Evolutionary conservation across 2,329 filamentous ascomycete species (phyloP).

Genomic region (Xylaria sp.): DNA sequence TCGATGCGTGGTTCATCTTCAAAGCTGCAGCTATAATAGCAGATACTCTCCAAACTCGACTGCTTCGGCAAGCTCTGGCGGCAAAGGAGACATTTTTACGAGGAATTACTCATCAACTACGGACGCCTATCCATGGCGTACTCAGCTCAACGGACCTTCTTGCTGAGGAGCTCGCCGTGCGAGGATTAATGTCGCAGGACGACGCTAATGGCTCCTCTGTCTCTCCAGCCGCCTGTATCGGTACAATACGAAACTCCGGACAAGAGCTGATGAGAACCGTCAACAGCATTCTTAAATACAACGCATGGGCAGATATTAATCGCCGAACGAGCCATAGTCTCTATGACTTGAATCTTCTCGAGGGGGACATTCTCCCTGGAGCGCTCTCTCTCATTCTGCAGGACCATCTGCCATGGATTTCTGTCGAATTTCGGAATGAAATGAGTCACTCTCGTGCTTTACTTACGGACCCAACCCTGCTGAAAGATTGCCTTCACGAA

Average conservation of each 20-base stretch:
- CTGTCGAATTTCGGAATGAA: slow-evolving; percentile 30
- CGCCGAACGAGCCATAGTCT: slow-evolving; percentile 2
- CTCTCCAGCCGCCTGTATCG: slow-evolving; percentile 13
- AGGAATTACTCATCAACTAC: slow-evolving; percentile 31
- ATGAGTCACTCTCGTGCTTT: slow-evolving; percentile 1
- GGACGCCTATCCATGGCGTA: slow-evolving; percentile 26
- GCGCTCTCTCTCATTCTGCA: slow-evolving; percentile 9
- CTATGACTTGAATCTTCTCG: slow-evolving; percentile 24
- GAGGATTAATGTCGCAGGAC: not conserved
- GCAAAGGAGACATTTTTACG: slow-evolving; percentile 32
- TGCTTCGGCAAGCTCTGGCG: slow-evolving; percentile 20
- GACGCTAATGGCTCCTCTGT: slow-evolving; percentile 4
- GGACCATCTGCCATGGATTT: slow-evolving; percentile 19
- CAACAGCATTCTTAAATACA: slow-evolving; percentile 29
- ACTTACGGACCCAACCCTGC: slow-evolving; percentile 24
- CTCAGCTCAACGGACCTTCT: slow-evolving; percentile 25
- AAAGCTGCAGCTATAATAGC: slow-evolving; percentile 29
- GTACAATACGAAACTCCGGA: slow-evolving; percentile 23
- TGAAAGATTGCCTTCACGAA: slow-evolving; percentile 29
- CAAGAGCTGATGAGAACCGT: slow-evolving; percentile 31
- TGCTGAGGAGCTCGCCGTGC: slow-evolving; percentile 20
- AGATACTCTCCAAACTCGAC: slow-evolving; percentile 22
- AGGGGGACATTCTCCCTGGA: slow-evolving; percentile 25
- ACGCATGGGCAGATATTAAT: slow-evolving; percentile 18
- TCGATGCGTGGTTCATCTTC: slow-evolving; percentile 32